phyloP scores from a whole-genome alignment of 495 filamentous ascomycete genomes.

The Aspergillus sclerotioniger region DNA sequence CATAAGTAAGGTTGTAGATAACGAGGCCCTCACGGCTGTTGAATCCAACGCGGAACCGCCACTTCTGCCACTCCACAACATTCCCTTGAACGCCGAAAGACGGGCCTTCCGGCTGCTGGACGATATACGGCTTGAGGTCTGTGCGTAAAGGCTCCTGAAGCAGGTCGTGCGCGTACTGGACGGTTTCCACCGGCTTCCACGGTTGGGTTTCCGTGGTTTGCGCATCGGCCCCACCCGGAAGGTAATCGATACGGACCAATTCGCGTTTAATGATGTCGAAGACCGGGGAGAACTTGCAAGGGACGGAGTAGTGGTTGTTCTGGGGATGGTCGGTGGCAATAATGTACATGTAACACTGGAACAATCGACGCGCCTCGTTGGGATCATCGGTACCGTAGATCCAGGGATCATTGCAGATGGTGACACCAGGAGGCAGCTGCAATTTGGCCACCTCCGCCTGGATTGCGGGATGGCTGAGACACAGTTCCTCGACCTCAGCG shows the following conservation, averaged over 20 bases:
- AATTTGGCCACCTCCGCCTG: slow-evolving; percentile 44
- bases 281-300: slow-evolving; percentile 75
- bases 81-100: slow-evolving; percentile 56
- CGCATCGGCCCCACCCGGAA: slow-evolving; percentile 37
- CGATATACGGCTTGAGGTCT: slow-evolving; percentile 73
- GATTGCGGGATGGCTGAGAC: slow-evolving; percentile 40
- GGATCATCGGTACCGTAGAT: slow-evolving; percentile 44
- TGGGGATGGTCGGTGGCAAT: slow-evolving; percentile 38
- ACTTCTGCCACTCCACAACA: slow-evolving; percentile 62
- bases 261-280: slow-evolving; percentile 62
- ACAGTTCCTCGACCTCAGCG: slow-evolving; percentile 40
- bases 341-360: slow-evolving; percentile 48
- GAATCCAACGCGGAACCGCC: slow-evolving; percentile 65
- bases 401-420: slow-evolving; percentile 46
- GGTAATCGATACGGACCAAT: slow-evolving; percentile 56
- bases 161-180: slow-evolving; percentile 46
- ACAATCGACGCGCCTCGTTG: slow-evolving; percentile 37
- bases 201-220: slow-evolving; percentile 36
- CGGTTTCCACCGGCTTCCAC: slow-evolving; percentile 53
- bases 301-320: slow-evolving; percentile 75
- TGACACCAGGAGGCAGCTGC: slow-evolving; percentile 37
- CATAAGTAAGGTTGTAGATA: slow-evolving; percentile 65
- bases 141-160: slow-evolving; percentile 41
- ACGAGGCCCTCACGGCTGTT: slow-evolving; percentile 65
- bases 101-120: slow-evolving; percentile 74